Conservation (phyloP, 106 monocot genomes). For the Apostasia shenzhenica region DNA sequence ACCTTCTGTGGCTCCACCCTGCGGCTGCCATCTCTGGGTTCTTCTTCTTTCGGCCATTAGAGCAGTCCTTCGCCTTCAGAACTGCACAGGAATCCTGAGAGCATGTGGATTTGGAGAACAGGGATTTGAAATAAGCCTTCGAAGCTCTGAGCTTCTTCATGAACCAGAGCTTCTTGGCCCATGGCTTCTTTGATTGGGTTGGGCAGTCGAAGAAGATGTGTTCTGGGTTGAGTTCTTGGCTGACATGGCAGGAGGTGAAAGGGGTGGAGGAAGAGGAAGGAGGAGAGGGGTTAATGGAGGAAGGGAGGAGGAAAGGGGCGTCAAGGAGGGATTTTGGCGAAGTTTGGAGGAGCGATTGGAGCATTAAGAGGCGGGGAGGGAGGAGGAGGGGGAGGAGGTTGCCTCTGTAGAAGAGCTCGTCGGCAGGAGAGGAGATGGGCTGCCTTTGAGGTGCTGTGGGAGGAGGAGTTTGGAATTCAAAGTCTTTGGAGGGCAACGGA, state of each 20-base stretch:
- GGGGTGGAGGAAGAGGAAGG: slow-evolving; percentile 50
- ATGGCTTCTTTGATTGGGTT: slow-evolving; percentile 29
- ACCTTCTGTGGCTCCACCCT: slow-evolving; percentile 32
- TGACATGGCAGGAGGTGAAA: slow-evolving; percentile 49
- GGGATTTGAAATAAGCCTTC: slow-evolving; percentile 57
- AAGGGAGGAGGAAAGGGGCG: background rate
- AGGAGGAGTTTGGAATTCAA: slow-evolving; percentile 50
- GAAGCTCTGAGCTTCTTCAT: slow-evolving; percentile 67
- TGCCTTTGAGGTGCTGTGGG: slow-evolving; percentile 1
- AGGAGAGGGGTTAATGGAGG: slow-evolving; percentile 4
- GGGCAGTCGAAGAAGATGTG: slow-evolving; percentile 32
- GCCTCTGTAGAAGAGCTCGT: slow-evolving; percentile 72
- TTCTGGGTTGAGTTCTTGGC: slow-evolving; percentile 50
- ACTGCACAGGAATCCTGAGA: slow-evolving; percentile 21
- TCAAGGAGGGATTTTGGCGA: background rate
- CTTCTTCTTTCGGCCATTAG: slow-evolving; percentile 20
- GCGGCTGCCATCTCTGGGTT: slow-evolving; percentile 27
- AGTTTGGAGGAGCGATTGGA: slow-evolving; percentile 43
- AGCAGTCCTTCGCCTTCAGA: slow-evolving; percentile 23
- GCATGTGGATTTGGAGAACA: slow-evolving; percentile 39
- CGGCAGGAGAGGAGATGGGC: slow-evolving; percentile 43
- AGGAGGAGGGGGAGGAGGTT: slow-evolving; percentile 79
- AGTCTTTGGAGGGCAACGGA: slow-evolving; percentile 21
- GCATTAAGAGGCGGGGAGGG: slow-evolving; percentile 59
- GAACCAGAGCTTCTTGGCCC: slow-evolving; percentile 61